Percentiles rank a stretch among this genome's conserved stretches.
phyloP scores from a whole-genome alignment of 768 basidiomycete genomes.

The Pleurotus tuber-regium region DNA sequence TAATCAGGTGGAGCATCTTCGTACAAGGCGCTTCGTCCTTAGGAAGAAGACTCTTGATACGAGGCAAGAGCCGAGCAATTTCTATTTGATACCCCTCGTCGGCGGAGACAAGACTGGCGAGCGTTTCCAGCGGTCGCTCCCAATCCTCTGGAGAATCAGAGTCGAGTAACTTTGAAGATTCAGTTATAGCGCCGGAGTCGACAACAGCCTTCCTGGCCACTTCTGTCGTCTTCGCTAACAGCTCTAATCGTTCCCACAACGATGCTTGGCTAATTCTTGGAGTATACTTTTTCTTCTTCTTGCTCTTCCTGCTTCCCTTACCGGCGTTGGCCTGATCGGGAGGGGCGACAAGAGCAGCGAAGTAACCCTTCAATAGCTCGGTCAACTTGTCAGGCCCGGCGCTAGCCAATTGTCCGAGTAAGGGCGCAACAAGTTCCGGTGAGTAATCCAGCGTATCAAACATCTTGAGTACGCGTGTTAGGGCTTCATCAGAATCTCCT shows the following conservation, averaged over 20 bases:
- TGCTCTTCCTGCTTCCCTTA: constrained; percentile 13
- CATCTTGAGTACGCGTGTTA: constrained; percentile 12
- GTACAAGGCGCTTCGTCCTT: constrained; percentile 1
- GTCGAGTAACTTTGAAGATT: constrained; percentile 3
- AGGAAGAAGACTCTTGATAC: not conserved
- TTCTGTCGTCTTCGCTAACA: constrained; percentile 10
- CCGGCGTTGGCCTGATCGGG: not conserved
- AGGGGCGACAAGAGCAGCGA: constrained; percentile 10
- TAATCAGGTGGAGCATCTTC: not conserved
- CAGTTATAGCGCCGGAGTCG: constrained; percentile 13
- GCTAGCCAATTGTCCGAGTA: constrained; percentile 13
- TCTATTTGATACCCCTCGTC: constrained; percentile 10
- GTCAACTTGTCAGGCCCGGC: constrained; percentile 7
- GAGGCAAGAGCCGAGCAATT: constrained; percentile 3
- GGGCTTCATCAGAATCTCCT: constrained; percentile 1
- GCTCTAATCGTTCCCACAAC: constrained; percentile 12
- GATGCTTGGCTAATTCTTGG: constrained; percentile 11
- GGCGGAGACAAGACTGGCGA: not conserved
- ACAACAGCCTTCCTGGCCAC: constrained; percentile 14
- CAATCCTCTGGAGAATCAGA: not conserved
- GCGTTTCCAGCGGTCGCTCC: constrained; percentile 6
- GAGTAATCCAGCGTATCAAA: constrained; percentile 13
- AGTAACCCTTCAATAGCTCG: constrained; percentile 10
- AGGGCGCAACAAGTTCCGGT: constrained; percentile 5
- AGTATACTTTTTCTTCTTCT: constrained; percentile 18